Base-by-base conservation (phyloP, 805 yeast genomes). In the Candida krabiensis region DNA sequence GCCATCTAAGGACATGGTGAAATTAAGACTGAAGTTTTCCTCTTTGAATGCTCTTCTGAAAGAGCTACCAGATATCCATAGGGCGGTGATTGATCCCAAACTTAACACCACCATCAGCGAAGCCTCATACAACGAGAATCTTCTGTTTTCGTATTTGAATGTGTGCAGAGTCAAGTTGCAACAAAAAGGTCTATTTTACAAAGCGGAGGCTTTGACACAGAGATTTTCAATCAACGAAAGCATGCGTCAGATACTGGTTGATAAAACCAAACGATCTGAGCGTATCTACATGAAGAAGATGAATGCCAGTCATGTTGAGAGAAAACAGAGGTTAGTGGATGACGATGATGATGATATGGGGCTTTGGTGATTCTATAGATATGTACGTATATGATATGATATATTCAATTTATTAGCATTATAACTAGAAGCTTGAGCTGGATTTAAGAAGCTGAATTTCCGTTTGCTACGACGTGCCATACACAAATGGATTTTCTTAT, bases 261-360 rank as follows among this genome's bases (percentile, higher is more conserved):
- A 15, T 7, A 46, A 40, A 15, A 43, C 49, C 21, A 36, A 22
- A 21, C 28, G 25, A 7, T 41, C 42, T n/a, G 63, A 51, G 34
- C 35, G 33, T 23, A 34, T 43, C 28, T 49, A 51, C 38, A 37
- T 55, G 38, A 48, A 41, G 24, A 37, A 26, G 33, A 42, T 42
- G 44, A 44, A 40, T 44, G 31, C 18, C 6, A 31, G 38, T 23
- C 27, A 40, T 25, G 33, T 37, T 26, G 35, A 44, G 15, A 25
- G 33, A 13, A 34, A 30, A 22, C 39, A 49, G 43, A 23, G 35
- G 21, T 26, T 40, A 18, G 26, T 32, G 22, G 63, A 60, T 37
- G 64, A 59, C 27, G 64, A 60, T 32, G 60, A 60, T 33, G 60
- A 53, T 37, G 49, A 44, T 17, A 27, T 49, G 34, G 55, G 55